Base-by-base conservation (phyloP, 768 basidiomycete genomes). In the Hortiboletus campestris region DNA sequence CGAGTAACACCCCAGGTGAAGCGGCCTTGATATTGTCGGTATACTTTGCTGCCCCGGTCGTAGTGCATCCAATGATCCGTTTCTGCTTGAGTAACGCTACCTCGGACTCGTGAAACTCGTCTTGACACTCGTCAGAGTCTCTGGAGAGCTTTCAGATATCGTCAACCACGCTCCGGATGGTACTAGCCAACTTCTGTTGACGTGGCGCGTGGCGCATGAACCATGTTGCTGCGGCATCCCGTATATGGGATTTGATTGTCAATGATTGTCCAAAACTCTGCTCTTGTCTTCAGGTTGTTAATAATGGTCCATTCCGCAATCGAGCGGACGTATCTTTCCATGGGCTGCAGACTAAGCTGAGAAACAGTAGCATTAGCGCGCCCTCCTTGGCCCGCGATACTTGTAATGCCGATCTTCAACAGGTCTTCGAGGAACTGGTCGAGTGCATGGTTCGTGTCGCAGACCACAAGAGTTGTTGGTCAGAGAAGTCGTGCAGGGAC, bases 371-470 rank as follows among this genome's bases (percentile, higher is more conserved):
- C n/a, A n/a, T n/a, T n/a, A n/a, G n/a, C n/a, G n/a, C n/a, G n/a
- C n/a, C n/a, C n/a, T n/a, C n/a, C n/a, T n/a, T n/a, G 70, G 0
- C 86, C 78, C 14, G 82, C 79, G 53, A 89, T 79, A 29, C 60
- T 73, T 1, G 43, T 4, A 7, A 89, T 84, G 1, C 83, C 85
- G 34, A 84, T 82, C 42, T 81, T 75, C 4, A 89, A 63, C 1
- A 88, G 74, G 54, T 83, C 80, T 50, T 81, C 80, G 2, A 89
- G 74, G 50, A 88, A 84, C 25, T 25, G 25, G 25, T 88, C 86
- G 0, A 89, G 76, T 0, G 87, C 87, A 54, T 89, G 86, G 57
- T 89, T 88, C 0, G 86, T 89, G 56, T 80, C 87, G 59, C 85
- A 87, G 38, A 86, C 81, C 1, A 88, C 84, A 11, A 88, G 77